Evolutionary conservation across 768 basidiomycete genomes (phyloP).

Genomic region (Lactarius tabidus): DNA sequence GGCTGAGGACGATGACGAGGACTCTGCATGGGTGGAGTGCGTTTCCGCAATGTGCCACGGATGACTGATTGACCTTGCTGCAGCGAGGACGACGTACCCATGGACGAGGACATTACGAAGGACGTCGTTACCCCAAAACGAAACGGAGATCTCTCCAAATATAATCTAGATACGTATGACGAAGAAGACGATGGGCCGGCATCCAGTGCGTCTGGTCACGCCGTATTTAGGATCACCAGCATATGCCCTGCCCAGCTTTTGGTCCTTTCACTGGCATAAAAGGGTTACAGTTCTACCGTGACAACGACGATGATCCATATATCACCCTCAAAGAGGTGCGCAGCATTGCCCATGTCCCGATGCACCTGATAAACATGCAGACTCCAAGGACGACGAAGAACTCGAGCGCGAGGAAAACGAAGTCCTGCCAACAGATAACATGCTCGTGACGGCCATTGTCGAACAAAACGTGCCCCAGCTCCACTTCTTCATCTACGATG

Average conservation of each 20-base stretch:
- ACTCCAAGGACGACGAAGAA: slow-evolving; percentile 59
- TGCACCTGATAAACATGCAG: slow-evolving; percentile 7
- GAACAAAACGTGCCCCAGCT: slow-evolving; percentile 95
- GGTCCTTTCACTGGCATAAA: slow-evolving; percentile 96
- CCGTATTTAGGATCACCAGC: slow-evolving; percentile 11
- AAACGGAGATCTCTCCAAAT: slow-evolving; percentile 66
- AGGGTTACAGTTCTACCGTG: slow-evolving; percentile 85
- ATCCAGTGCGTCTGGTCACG: slow-evolving; percentile 29
- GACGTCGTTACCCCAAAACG: slow-evolving; percentile 31
- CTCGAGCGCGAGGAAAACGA: slow-evolving; percentile 89
- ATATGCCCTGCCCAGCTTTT: slow-evolving; percentile 38
- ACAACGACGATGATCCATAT: slow-evolving; percentile 94
- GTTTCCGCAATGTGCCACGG: slow-evolving; percentile 34
- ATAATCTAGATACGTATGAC: slow-evolving; percentile 91
- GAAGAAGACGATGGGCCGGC: slow-evolving; percentile 51
- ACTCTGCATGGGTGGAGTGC: slow-evolving; percentile 84
- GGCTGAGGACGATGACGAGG: slow-evolving; percentile 42
- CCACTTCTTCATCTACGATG: slow-evolving; percentile 95
- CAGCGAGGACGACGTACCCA: slow-evolving; percentile 53
- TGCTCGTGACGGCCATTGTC: slow-evolving; percentile 90
- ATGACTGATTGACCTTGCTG: slow-evolving; percentile 34
- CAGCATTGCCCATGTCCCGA: slow-evolving; percentile 19
- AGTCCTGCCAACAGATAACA: slow-evolving; percentile 84
- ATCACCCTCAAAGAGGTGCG: slow-evolving; percentile 91
- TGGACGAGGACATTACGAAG: slow-evolving; percentile 50